A percentile compares a stretch with the other conserved stretches of the same genome.
Conservation (phyloP, 768 basidiomycete genomes). For the Suillus luteus region DNA sequence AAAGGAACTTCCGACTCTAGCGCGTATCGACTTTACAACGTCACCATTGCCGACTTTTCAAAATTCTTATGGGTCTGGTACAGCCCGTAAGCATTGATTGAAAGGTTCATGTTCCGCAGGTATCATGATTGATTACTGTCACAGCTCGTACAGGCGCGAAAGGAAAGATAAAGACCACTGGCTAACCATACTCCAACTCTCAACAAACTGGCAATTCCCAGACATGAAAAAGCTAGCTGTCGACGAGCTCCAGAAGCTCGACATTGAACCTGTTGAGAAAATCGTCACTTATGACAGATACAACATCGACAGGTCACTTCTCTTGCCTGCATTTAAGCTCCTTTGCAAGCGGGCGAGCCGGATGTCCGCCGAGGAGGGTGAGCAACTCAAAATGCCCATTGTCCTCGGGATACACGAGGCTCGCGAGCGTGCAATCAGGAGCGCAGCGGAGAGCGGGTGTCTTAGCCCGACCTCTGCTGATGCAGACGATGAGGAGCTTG, state of each 20-base stretch:
- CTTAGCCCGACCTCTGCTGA: constrained; percentile 30
- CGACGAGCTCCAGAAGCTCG: constrained; percentile 52
- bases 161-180: constrained; percentile 52
- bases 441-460: constrained; percentile 33
- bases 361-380: constrained; percentile 54
- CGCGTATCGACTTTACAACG: constrained; percentile 22
- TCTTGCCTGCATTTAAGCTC: constrained; percentile 41
- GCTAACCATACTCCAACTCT: constrained; percentile 53
- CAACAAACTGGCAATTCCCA: constrained; percentile 55
- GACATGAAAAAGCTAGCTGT: constrained; percentile 53
- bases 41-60: constrained; percentile 42
- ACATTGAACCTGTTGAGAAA: constrained; percentile 50
- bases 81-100: constrained; percentile 42
- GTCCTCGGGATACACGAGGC: constrained; percentile 53
- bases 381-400: constrained; percentile 55
- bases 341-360: constrained; percentile 55
- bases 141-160: constrained; percentile 56
- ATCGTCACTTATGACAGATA: constrained; percentile 58
- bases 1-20: background rate
- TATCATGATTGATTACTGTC: background rate
- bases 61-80: constrained; percentile 58
- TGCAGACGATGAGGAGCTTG: constrained; percentile 30
- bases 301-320: constrained; percentile 46
- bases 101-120: background rate
- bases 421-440: constrained; percentile 46